Percentiles rank a stretch among this genome's conserved stretches.
Evolutionary conservation across 2,329 filamentous ascomycete genomes (phyloP).

Genomic region (Fusarium albosuccineum): DNA sequence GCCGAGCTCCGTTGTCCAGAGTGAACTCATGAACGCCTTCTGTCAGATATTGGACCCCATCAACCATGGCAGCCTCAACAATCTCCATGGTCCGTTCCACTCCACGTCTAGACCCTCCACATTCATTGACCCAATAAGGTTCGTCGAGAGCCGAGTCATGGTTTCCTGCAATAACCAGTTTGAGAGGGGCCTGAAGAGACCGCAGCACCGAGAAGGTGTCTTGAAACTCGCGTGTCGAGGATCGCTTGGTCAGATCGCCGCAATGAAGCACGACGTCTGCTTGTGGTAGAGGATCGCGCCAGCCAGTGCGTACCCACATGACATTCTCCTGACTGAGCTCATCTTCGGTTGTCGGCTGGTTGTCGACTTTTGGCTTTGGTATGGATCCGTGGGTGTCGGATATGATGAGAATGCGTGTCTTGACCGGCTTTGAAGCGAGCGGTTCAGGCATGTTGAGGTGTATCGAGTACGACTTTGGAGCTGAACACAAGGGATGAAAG

Average conservation of each 20-base stretch:
- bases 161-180: conserved; percentile 68
- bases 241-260: conserved; percentile 63
- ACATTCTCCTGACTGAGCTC: conserved; percentile 40
- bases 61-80: conserved; percentile 52
- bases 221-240: conserved; percentile 56
- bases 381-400: conserved; percentile 54
- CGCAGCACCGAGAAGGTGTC: conserved; percentile 58
- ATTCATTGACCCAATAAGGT: conserved; percentile 27
- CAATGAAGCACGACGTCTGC: conserved; percentile 66
- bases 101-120: conserved; percentile 24
- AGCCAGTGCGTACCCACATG: conserved; percentile 43
- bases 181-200: conserved; percentile 61
- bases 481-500: background rate
- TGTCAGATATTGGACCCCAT: conserved; percentile 61
- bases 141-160: conserved; percentile 63
- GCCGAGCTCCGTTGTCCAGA: conserved; percentile 62
- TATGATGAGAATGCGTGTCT: conserved; percentile 55
- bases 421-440: conserved; percentile 41
- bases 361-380: conserved; percentile 30
- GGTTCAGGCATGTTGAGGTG: conserved; percentile 19
- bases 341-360: conserved; percentile 38
- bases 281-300: conserved; percentile 47
- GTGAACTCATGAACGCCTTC: conserved; percentile 63
- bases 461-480: background rate
- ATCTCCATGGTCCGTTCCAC: conserved; percentile 54